These are phyloP conservation scores for Deakozyma indianensis DNA, from an alignment of 805 yeast genomes.

Conservation along the genomic window DNA sequence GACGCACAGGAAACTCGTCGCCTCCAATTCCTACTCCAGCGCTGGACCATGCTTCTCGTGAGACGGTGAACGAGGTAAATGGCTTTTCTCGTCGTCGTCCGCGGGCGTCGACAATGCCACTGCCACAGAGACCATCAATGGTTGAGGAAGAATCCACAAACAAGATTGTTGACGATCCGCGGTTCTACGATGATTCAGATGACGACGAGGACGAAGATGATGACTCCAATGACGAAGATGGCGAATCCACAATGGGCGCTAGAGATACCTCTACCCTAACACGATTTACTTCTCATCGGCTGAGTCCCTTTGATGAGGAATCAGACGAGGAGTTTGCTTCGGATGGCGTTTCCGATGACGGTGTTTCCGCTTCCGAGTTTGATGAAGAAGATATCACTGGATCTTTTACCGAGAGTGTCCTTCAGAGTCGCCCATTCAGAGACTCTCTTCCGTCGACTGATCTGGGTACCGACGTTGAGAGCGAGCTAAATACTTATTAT, in stretches of 20 bases:
- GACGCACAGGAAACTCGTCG: conserved; percentile 11
- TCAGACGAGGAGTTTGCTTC: conserved; percentile 8
- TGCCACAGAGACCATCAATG: not conserved
- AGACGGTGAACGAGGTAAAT: not conserved
- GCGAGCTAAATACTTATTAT: not conserved
- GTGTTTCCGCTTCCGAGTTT: not conserved
- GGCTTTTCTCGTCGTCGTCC: not conserved
- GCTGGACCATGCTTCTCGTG: conserved; percentile 1
- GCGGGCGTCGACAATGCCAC: not conserved
- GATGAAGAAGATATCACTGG: not conserved
- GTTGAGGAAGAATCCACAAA: conserved; percentile 13
- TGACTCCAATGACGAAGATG: conserved; percentile 22
- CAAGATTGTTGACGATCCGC: conserved; percentile 14
- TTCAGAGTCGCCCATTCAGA: not conserved
- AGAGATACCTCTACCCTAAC: conserved; percentile 25
- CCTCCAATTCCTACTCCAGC: conserved; percentile 15
- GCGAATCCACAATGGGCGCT: not conserved
- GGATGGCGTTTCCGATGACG: conserved; percentile 5
- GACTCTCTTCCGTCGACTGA: not conserved
- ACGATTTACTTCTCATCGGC: conserved; percentile 25
- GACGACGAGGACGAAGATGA: conserved; percentile 18
- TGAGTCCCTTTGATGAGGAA: conserved; percentile 5
- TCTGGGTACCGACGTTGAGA: not conserved
- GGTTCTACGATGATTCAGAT: conserved; percentile 16
- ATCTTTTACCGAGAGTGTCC: not conserved